Evolutionary conservation across 179 eudicot genomes (phyloP).

Genomic region (Corrigiola litoralis): DNA sequence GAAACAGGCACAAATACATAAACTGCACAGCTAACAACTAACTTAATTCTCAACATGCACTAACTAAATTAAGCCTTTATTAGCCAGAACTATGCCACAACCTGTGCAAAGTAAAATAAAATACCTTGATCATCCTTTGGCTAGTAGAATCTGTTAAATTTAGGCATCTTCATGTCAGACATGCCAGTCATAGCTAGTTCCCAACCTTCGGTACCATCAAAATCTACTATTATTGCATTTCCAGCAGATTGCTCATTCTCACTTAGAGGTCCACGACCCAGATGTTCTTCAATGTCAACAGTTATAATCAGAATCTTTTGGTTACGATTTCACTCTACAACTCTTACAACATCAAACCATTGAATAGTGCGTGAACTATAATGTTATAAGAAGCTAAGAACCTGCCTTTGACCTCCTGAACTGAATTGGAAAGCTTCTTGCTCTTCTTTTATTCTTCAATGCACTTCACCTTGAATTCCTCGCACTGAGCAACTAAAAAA

Average conservation of each 20-base stretch:
- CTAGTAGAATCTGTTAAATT: slow-evolving; percentile 77
- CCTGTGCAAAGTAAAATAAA: background rate
- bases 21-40: slow-evolving; percentile 34
- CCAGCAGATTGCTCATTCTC: slow-evolving; percentile 54
- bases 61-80: background rate
- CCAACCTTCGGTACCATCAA: slow-evolving; percentile 85
- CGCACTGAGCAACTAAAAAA: slow-evolving; percentile 70
- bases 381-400: slow-evolving; percentile 2
- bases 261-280: slow-evolving; percentile 86
- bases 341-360: background rate
- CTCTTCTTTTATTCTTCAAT: slow-evolving; percentile 86
- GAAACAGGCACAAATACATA: slow-evolving; percentile 89
- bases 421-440: slow-evolving; percentile 74
- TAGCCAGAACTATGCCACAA: background rate
- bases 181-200: slow-evolving; percentile 61
- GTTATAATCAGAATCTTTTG: slow-evolving; percentile 26
- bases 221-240: slow-evolving; percentile 63
- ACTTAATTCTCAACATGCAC: slow-evolving; percentile 9
- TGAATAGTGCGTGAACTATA: background rate
- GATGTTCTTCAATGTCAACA: slow-evolving; percentile 64
- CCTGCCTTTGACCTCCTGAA: slow-evolving; percentile 89
- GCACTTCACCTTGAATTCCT: slow-evolving; percentile 82
- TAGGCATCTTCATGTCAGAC: slow-evolving; percentile 60
- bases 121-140: slow-evolving; percentile 94
- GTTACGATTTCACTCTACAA: slow-evolving; percentile 5